Evolutionary conservation across 257 asterid species (phyloP), one percentile per base, ranked within the genome.

Genomic region (Mentha longifolia): DNA sequence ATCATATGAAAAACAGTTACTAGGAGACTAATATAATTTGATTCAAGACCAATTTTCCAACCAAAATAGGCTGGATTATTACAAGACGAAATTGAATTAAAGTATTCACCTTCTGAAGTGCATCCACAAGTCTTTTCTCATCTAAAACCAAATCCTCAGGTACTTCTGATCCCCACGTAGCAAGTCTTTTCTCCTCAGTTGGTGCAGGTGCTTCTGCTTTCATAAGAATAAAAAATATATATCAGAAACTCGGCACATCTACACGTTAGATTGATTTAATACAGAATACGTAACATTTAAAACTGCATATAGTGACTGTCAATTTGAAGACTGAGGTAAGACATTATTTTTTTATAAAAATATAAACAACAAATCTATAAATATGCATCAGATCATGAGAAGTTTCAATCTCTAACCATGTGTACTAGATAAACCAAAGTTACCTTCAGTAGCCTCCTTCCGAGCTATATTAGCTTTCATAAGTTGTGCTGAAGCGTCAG

Each of bases 141-240:
- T 95, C 99, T 70, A 95, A 52, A 73, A 86, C 86, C 76, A 92
- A 67, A 87, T 89, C 98, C 8, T 85, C 96, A 14, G 99, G 97
- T 55, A 85, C 85, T 67, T 95, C 98, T 35, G 95, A 73, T 67
- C 99, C 99, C 99, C 99, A 95, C 0, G 94, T 87, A 12, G 96
- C 95, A 20, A 83, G 80, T 63, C 77, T 83, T 86, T 79, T 89
- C 78, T 84, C 93, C 81, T 89, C 97, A 28, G 71, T 41, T 67
- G 85, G 85, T 14, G 80, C 82, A 45, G 85, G 80, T 65, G 78
- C 61, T 35, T 84, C 98, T 91, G 85, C 62, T 74, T 55, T n/a
- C n/a, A n/a, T 43, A n/a, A n/a, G n/a, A 42, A 15, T 49, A 70
- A 57, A 73, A 46, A 6, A 33, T 33, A 33, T 33, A n/a, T n/a